phyloP scores from a whole-genome alignment of 2,329 filamentous ascomycete species.

The Xylariaceae sp. region DNA sequence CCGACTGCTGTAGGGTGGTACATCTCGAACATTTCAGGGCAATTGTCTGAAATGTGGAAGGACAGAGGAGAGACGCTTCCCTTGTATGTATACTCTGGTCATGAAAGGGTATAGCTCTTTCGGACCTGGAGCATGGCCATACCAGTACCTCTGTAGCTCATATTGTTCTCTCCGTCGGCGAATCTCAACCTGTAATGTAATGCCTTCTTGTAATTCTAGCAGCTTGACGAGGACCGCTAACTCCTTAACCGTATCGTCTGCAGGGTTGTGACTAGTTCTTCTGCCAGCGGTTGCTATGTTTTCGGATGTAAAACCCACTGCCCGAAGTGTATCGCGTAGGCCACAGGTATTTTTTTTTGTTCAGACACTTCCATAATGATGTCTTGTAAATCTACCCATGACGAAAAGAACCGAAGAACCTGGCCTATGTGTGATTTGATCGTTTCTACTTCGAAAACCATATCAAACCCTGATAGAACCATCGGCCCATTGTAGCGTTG shows the following conservation, averaged over 20 bases:
- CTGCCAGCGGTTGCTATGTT: constrained; percentile 6
- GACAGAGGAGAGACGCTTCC: constrained; percentile 6
- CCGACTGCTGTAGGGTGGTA: constrained; percentile 20
- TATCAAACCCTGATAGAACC: constrained; percentile 17
- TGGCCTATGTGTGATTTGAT: constrained; percentile 16
- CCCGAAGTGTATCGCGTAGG: constrained; percentile 18
- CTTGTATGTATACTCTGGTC: constrained; percentile 12
- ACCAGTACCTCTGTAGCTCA: constrained; percentile 1
- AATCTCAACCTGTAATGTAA: constrained; percentile 2
- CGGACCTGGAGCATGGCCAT: constrained; percentile 7
- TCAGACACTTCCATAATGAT: constrained; percentile 8
- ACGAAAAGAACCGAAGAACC: constrained; percentile 17
- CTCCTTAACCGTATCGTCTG: constrained; percentile 18
- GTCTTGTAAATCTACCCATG: constrained; percentile 24
- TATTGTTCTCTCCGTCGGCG: not conserved
- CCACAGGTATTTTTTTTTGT: not conserved
- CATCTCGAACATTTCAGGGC: constrained; percentile 8
- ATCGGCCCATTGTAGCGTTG: constrained; percentile 2
- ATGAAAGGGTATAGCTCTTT: constrained; percentile 22
- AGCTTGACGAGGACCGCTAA: constrained; percentile 15
- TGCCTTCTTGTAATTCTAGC: not conserved
- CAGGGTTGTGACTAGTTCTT: constrained; percentile 17
- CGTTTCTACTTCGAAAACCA: constrained; percentile 12
- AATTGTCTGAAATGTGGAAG: constrained; percentile 9
- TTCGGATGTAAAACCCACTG: constrained; percentile 10